Conservation (phyloP, 2,329 filamentous ascomycete genomes). For the Fusarium xylarioides region DNA sequence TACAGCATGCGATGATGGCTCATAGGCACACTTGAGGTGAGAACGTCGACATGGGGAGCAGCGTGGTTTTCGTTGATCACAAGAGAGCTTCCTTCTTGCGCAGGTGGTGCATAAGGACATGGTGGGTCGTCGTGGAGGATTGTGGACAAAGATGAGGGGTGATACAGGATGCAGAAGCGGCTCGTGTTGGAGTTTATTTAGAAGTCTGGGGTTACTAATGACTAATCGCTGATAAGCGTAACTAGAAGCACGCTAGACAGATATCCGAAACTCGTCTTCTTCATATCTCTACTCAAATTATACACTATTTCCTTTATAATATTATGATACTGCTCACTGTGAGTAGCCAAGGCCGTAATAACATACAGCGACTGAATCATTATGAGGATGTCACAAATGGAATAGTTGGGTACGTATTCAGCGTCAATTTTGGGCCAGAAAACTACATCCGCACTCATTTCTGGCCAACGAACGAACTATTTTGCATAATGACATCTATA, state of each 20-base stretch:
- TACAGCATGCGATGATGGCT: accelerated
- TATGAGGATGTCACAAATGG: background rate
- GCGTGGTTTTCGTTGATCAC: background rate
- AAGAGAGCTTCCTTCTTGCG: background rate
- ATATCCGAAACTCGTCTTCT: accelerated
- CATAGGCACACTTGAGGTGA: background rate
- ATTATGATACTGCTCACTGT: too few relatives aligned
- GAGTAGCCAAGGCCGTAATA: background rate
- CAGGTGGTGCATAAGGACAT: background rate
- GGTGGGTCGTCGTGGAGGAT: background rate
- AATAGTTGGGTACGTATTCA: background rate
- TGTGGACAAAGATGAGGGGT: background rate
- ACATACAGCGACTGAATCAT: too few relatives aligned
- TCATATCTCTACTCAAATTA: accelerated
- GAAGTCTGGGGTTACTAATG: background rate
- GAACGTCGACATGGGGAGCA: background rate
- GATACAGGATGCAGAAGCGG: background rate
- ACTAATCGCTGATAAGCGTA: background rate
- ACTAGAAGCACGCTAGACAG: background rate
- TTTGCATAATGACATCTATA: background rate
- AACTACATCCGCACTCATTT: background rate
- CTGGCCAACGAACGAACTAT: accelerated
- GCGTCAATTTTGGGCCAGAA: background rate
- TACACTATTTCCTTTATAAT: background rate
- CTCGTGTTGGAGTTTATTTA: background rate